phyloP scores from a whole-genome alignment of 2,329 filamentous ascomycete genomes.

The Ciborinia camelliae region DNA sequence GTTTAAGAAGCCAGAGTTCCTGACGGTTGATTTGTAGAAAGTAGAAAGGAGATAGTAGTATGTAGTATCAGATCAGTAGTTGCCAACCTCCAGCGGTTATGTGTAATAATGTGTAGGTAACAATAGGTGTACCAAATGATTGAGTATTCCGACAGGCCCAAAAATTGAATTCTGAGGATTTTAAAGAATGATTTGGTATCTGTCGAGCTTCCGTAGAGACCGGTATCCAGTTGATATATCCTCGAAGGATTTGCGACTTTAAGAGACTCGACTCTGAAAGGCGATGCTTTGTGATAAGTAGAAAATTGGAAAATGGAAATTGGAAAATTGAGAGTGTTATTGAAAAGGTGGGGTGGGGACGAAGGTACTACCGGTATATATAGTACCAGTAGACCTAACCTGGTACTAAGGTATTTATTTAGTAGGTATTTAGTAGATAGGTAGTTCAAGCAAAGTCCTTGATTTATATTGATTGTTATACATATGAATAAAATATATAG shows the following conservation, averaged over 20 bases:
- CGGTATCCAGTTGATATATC: not conserved
- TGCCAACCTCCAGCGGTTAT: not conserved
- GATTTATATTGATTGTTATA: no score
- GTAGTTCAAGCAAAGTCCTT: no score
- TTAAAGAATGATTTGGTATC: not conserved
- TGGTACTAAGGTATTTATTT: not conserved
- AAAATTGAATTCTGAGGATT: not conserved
- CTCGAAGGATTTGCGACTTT: not conserved
- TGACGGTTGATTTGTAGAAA: constrained; percentile 5
- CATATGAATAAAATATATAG: no score
- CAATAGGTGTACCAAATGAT: not conserved
- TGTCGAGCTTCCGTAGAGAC: not conserved
- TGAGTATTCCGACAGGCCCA: not conserved
- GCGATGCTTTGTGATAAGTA: not conserved
- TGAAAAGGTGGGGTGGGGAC: constrained; percentile 8
- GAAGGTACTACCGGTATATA: not conserved
- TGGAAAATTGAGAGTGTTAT: not conserved
- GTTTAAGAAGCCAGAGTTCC: not conserved
- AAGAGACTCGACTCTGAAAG: not conserved
- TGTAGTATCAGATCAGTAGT: not conserved
- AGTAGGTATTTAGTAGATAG: no score
- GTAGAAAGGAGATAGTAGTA: not conserved
- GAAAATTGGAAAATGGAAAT: constrained; percentile 9
- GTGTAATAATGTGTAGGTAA: not conserved
- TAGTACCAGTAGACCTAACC: not conserved